These are phyloP conservation scores for Lactifluus volemus DNA, from an alignment of 768 basidiomycete species.

Conservation along the genomic window DNA sequence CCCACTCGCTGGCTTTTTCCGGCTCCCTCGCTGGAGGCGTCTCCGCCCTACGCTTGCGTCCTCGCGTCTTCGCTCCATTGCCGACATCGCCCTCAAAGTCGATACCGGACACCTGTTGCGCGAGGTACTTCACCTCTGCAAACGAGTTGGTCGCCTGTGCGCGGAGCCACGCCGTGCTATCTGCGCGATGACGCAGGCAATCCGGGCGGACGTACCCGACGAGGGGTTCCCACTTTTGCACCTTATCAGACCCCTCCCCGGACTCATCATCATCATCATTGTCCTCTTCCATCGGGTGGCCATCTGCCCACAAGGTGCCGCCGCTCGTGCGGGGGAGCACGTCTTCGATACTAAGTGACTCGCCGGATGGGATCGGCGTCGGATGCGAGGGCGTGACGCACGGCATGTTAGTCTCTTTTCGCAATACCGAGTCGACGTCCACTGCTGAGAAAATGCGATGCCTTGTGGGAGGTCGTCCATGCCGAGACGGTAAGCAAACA, in stretches of 20 bases:
- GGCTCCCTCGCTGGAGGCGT: background rate
- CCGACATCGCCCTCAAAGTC: conserved; percentile 28
- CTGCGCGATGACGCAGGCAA: conserved; percentile 57
- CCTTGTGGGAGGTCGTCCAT: conserved; percentile 95
- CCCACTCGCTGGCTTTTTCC: conserved; percentile 8
- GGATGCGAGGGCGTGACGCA: conserved; percentile 94
- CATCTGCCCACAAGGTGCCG: conserved; percentile 53
- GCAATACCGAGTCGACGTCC: conserved; percentile 80
- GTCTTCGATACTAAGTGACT: conserved; percentile 64
- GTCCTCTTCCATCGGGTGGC: conserved; percentile 43
- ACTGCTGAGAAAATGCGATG: conserved; percentile 97
- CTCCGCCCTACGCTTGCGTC: background rate
- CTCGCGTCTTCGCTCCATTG: conserved; percentile 20
- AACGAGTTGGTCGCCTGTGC: conserved; percentile 72
- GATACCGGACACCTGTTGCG: conserved; percentile 42
- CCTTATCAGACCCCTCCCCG: conserved; percentile 21
- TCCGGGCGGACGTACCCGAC: conserved; percentile 49
- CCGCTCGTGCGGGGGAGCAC: conserved; percentile 55
- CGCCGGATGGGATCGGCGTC: conserved; percentile 73
- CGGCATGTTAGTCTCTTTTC: conserved; percentile 95
- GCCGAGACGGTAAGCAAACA: conserved; percentile 89
- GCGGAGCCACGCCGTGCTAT: conserved; percentile 54
- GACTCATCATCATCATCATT: no score
- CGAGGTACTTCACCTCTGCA: conserved; percentile 60
- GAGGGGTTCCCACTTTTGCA: conserved; percentile 25